Evolutionary conservation across 495 filamentous ascomycete genomes (phyloP).

Genomic region (Talaromyces trachyspermus): DNA sequence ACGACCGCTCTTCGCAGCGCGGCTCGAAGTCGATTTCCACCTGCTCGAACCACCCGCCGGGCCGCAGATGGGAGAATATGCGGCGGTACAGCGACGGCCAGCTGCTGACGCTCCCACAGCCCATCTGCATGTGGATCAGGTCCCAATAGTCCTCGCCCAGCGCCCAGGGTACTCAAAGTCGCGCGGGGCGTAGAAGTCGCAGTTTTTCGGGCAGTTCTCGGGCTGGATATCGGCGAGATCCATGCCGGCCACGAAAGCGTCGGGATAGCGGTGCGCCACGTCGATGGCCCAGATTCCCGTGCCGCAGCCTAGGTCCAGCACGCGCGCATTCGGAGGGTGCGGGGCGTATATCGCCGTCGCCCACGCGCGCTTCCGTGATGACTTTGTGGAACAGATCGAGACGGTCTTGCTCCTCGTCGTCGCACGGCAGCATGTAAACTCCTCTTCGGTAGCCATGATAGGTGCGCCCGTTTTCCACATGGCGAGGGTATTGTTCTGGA

Average conservation of each 20-base stretch:
- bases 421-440: constrained; percentile 44
- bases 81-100: constrained; percentile 72
- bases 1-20: constrained; percentile 67
- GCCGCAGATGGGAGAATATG: constrained; percentile 71
- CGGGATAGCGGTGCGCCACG: constrained; percentile 61
- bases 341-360: constrained; percentile 48
- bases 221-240: constrained; percentile 82
- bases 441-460: constrained; percentile 45
- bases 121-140: constrained; percentile 75
- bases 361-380: constrained; percentile 57
- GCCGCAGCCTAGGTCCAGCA: constrained; percentile 81
- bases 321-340: constrained; percentile 39
- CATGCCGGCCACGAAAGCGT: constrained; percentile 60
- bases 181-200: constrained; percentile 53
- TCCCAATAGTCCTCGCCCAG: constrained; percentile 73
- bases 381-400: constrained; percentile 75
- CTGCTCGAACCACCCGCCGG: constrained; percentile 78
- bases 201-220: constrained; percentile 62
- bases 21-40: constrained; percentile 85
- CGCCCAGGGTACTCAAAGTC: constrained; percentile 80
- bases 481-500: constrained; percentile 24
- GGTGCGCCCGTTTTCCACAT: constrained; percentile 40
- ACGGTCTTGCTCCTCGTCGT: constrained; percentile 61
- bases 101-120: constrained; percentile 69
- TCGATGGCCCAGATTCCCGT: constrained; percentile 91